phyloP scores from a whole-genome alignment of 768 basidiomycete genomes.

The Mycena olivaceomarginata region DNA sequence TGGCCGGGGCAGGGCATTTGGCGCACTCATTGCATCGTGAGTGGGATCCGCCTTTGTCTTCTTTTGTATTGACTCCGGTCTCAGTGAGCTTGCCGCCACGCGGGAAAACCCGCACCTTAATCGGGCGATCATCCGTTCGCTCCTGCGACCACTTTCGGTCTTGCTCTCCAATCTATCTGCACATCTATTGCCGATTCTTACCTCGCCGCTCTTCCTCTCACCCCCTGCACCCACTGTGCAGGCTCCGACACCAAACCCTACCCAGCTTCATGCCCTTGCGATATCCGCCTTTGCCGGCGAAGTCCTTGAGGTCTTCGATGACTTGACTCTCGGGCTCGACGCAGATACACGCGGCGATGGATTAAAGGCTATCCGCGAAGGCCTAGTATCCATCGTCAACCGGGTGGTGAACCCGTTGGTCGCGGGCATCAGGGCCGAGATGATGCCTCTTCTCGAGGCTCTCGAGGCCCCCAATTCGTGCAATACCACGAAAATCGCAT shows the following conservation, averaged over 20 bases:
- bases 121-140: slow-evolving; percentile 81
- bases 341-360: slow-evolving; percentile 80
- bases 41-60: slow-evolving; percentile 54
- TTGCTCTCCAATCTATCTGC: slow-evolving; percentile 82
- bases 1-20: slow-evolving; percentile 83
- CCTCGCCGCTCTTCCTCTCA: slow-evolving; percentile 76
- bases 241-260: slow-evolving; percentile 73
- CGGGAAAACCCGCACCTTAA: slow-evolving; percentile 79
- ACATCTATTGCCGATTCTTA: slow-evolving; percentile 78
- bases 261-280: slow-evolving; percentile 83
- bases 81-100: slow-evolving; percentile 82
- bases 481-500: slow-evolving; percentile 51
- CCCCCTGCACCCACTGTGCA: slow-evolving; percentile 71
- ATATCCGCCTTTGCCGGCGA: slow-evolving; percentile 84
- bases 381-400: slow-evolving; percentile 79
- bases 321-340: slow-evolving; percentile 77
- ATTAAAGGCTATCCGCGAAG: slow-evolving; percentile 81
- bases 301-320: slow-evolving; percentile 82
- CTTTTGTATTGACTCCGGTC: slow-evolving; percentile 43
- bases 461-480: slow-evolving; percentile 69
- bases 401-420: slow-evolving; percentile 82
- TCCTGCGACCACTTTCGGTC: slow-evolving; percentile 87
- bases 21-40: slow-evolving; percentile 82
- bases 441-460: slow-evolving; percentile 77
- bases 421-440: slow-evolving; percentile 74